Base-by-base conservation (phyloP, 2,329 filamentous ascomycete genomes). In the Calycina herbarum region DNA sequence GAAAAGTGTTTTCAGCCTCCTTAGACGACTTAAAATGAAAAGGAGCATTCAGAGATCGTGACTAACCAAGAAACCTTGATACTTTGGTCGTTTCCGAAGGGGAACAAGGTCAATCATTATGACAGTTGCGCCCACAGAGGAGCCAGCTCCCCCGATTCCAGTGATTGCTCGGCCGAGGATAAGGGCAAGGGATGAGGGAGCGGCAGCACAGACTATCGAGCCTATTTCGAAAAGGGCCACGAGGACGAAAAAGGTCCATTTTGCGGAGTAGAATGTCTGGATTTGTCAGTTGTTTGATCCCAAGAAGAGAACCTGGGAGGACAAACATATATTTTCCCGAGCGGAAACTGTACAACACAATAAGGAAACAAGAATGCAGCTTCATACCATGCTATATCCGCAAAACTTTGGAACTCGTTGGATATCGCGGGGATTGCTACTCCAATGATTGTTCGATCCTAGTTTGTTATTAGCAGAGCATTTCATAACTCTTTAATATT, bases 121-220 rank as follows among this genome's bases (percentile, higher is more conserved):
- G 24, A 72, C 74, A 54, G 76, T 71, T 5, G 69, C 70, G 13
- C 76, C 75, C 15, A 72, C 74, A 58, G 76, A 76, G 6, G 77
- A 61, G 1, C 76, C 76, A 57, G 68, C 73, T 57, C 69, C 67
- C 5, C 76, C 75, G 56, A 76, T 61, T 38, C 76, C 76, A 38
- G 73, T 70, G 59, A 77, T 64, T 24, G 76, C 76, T 64, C 76
- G 70, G 40, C 76, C 76, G n/a, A 77, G 66, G 45, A 78, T 78
- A 24, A 77, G 69, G 31, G 74, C 74, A n/a, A 68, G 71, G 31
- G 72, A 74, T 11, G 60, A 74, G 33, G 76, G 76, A 29, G 76
- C 76, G 3, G 70, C 69, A 33, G 72, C 76, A 63, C 76, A 78
- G 27, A 78, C 68, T 15, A 77, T 65, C 40, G 74, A 76, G 3